These are phyloP conservation scores for Ceratobasidium sp. DNA, from an alignment of 1,284 basidiomycete genomes.

Conservation along the genomic window DNA sequence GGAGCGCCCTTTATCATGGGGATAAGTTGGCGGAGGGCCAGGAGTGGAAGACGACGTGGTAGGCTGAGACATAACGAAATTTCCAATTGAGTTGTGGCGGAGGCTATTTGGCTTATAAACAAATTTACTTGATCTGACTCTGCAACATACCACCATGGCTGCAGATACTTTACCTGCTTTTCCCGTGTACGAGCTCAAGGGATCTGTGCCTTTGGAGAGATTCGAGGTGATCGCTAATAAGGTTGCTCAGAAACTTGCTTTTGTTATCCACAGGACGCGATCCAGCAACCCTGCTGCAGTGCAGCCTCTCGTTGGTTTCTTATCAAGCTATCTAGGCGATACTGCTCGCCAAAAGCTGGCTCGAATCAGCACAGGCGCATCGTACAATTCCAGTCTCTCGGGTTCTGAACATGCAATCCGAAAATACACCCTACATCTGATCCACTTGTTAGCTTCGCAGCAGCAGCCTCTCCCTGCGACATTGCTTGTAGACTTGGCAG, in stretches of 20 bases:
- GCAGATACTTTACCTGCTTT: slow-evolving; percentile 24
- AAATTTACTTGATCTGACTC: neutral
- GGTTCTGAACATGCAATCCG: slow-evolving; percentile 29
- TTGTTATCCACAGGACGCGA: slow-evolving; percentile 3
- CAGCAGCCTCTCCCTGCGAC: slow-evolving; percentile 3
- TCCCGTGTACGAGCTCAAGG: slow-evolving; percentile 38
- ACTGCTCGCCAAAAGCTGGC: slow-evolving; percentile 25
- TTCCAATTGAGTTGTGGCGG: slow-evolving; percentile 30
- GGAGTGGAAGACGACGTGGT: slow-evolving; percentile 17
- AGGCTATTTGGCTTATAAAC: slow-evolving; percentile 10
- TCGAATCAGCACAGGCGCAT: neutral
- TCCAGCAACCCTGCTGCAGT: slow-evolving; percentile 2
- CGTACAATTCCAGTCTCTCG: slow-evolving; percentile 2
- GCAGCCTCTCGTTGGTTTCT: slow-evolving; percentile 25
- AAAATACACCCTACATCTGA: slow-evolving; percentile 22
- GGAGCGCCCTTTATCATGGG: slow-evolving; percentile 34
- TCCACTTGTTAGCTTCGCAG: slow-evolving; percentile 16
- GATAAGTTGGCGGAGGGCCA: slow-evolving; percentile 16
- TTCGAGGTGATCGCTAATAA: slow-evolving; percentile 11
- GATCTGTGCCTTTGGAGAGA: slow-evolving; percentile 19
- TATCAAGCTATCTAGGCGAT: slow-evolving; percentile 33
- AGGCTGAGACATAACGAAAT: slow-evolving; percentile 34
- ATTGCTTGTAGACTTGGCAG: slow-evolving; percentile 32
- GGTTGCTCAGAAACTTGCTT: slow-evolving; percentile 32
- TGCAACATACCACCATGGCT: slow-evolving; percentile 11